These are phyloP conservation scores for Collybiopsis confluens DNA, from an alignment of 768 basidiomycete species.

Conservation along the genomic window DNA sequence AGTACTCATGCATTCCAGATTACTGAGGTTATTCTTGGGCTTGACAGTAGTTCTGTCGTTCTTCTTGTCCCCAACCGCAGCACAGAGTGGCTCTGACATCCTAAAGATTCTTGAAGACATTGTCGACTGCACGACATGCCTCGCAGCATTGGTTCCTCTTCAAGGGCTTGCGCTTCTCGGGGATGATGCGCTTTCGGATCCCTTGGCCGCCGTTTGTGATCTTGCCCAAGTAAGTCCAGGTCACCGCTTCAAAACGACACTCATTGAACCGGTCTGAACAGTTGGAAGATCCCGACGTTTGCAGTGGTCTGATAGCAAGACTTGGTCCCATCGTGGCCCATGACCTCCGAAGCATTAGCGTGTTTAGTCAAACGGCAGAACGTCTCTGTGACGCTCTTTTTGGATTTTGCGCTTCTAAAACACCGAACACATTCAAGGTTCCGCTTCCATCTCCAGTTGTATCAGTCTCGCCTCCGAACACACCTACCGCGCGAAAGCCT, in stretches of 20 bases:
- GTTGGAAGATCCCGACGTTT: conserved; percentile 34
- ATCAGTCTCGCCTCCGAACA: conserved; percentile 11
- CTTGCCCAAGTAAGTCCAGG: conserved; percentile 15
- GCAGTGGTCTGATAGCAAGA: conserved; percentile 26
- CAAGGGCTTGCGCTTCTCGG: conserved; percentile 27
- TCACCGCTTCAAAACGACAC: not conserved
- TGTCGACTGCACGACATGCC: conserved; percentile 25
- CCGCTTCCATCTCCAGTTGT: conserved; percentile 21
- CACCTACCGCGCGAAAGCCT: conserved; percentile 13
- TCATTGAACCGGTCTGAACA: conserved; percentile 7
- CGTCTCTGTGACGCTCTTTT: conserved; percentile 35
- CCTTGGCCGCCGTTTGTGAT: conserved; percentile 22
- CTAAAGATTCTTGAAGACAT: conserved; percentile 19
- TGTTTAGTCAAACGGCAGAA: conserved; percentile 27
- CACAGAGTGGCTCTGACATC: conserved; percentile 8
- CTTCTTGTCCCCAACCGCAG: not conserved
- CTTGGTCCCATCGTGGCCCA: conserved; percentile 37
- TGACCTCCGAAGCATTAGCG: conserved; percentile 28
- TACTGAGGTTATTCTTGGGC: not conserved
- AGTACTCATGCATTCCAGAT: not conserved
- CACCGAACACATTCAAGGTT: conserved; percentile 21
- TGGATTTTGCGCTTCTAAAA: conserved; percentile 27
- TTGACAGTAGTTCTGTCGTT: not conserved
- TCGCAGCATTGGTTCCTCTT: conserved; percentile 25
- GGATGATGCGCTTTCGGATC: conserved; percentile 23